Percentiles rank a stretch among this genome's conserved stretches.
Evolutionary conservation across 2,329 filamentous ascomycete species (phyloP).

Genomic region (Fusarium irregulare): DNA sequence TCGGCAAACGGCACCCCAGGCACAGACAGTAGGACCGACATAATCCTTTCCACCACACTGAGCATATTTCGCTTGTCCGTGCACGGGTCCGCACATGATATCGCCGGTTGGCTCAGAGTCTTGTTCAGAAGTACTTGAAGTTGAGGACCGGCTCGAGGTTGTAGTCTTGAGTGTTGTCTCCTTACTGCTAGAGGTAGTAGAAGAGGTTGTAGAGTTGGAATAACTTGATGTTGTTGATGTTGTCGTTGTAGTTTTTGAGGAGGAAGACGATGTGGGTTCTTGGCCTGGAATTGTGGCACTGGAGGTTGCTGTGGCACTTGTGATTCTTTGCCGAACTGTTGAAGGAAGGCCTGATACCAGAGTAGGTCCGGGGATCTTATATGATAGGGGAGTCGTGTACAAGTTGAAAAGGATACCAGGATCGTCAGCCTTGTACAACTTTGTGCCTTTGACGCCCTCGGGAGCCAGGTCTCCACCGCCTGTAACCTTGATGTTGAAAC

Average conservation of each 20-base stretch:
- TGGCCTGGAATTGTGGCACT: conserved; percentile 38
- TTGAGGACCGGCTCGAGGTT: neutral
- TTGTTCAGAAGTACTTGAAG: neutral
- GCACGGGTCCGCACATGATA: conserved; percentile 32
- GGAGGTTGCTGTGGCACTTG: conserved; percentile 30
- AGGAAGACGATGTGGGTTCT: neutral
- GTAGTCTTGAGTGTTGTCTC: conserved; percentile 29
- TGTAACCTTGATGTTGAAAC: conserved; percentile 60
- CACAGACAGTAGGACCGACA: conserved; percentile 12
- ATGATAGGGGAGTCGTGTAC: conserved; percentile 44
- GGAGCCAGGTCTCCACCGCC: conserved; percentile 53
- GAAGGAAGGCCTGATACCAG: conserved; percentile 39
- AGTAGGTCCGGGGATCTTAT: conserved; percentile 46
- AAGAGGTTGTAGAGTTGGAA: conserved; percentile 1
- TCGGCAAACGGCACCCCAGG: conserved; percentile 15
- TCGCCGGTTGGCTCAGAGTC: conserved; percentile 15
- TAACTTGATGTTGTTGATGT: neutral
- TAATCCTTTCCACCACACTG: conserved; percentile 36
- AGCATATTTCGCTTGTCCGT: conserved; percentile 37
- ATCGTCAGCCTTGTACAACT: conserved; percentile 47
- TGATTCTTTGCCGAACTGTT: conserved; percentile 17
- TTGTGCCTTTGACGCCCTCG: conserved; percentile 47
- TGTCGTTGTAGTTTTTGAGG: neutral
- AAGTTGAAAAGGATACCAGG: conserved; percentile 51
- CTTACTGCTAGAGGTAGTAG: neutral